phyloP scores from a whole-genome alignment of 1,139 yeast species.

The Candida sp. region DNA sequence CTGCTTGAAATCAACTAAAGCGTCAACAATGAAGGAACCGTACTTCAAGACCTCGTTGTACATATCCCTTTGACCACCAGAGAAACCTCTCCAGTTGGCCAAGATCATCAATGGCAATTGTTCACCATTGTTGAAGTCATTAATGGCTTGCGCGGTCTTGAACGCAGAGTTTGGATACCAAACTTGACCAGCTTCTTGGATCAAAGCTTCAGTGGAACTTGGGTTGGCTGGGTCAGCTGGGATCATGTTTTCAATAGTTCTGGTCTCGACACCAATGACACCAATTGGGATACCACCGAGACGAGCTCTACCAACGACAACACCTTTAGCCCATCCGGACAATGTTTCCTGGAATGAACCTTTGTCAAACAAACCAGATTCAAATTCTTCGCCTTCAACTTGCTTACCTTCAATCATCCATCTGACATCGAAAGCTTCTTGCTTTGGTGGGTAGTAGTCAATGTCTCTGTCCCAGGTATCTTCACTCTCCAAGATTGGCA shows the following conservation, averaged over 20 bases:
- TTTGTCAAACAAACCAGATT: constrained; percentile 88
- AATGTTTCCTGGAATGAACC: constrained; percentile 97
- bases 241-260: constrained; percentile 82
- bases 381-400: constrained; percentile 68
- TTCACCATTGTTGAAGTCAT: constrained; percentile 97
- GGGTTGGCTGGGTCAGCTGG: constrained; percentile 99
- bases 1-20: constrained; percentile 93
- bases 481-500: constrained; percentile 82
- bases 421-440: constrained; percentile 87
- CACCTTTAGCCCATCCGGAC: constrained; percentile 99
- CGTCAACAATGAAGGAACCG: constrained; percentile 97
- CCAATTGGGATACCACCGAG: constrained; percentile 99
- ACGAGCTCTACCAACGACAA: constrained; percentile 98
- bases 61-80: constrained; percentile 99
- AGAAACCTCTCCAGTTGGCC: constrained; percentile 99
- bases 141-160: constrained; percentile 98
- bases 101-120: constrained; percentile 95
- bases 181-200: constrained; percentile 98
- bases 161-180: constrained; percentile 99
- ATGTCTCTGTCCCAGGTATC: constrained; percentile 96
- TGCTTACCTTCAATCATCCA: constrained; percentile 92
- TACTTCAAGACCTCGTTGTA: constrained; percentile 97
- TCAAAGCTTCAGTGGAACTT: constrained; percentile 82
- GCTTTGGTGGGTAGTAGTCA: constrained; percentile 75
- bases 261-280: constrained; percentile 95